Base-by-base conservation (phyloP, 106 monocot genomes). In the Dioscorea dumetorum region DNA sequence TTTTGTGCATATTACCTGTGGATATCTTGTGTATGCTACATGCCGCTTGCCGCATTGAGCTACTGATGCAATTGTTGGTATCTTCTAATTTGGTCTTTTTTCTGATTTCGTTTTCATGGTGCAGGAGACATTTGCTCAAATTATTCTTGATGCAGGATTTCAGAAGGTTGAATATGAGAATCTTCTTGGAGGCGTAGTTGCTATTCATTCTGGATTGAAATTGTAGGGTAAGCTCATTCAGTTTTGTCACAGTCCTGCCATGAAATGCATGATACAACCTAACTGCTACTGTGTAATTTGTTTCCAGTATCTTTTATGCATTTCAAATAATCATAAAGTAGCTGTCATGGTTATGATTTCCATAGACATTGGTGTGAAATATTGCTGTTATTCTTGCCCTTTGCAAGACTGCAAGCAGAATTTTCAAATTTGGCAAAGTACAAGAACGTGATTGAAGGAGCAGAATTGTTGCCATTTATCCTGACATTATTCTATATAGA, bases 141-240 rank as follows among this genome's bases (percentile, higher is more conserved):
- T 91, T 91, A 91, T 95, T 57, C 69, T 57, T 16, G 88, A 86
- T 66, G 77, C 95, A 13, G 95, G 95, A 34, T 95, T 95, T 76
- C 66, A 81, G 72, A 91, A 80, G 68, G 95, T 95, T 13, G 86
- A 91, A 61, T 95, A 95, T 57, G 95, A 95, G 66, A 95, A 95
- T 70, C 83, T 95, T 66, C 91, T 86, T 21, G 91, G 95, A 28
- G 95, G 91, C 2, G 91, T 91, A 32, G 91, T 95, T 50, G 81
- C 95, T 56, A 88, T 95, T 71, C 95, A 95, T 73, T 91, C 95
- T 64, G 91, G 91, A 57, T 59, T 95, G 49, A 91, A 91, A 60
- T 28, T 91, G 70, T 84, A 81, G 67, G 35, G 52, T 7, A 19
- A 54, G 54, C 13, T 54, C 19, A 19, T 54, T 54, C 19, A 54